Percentiles rank a stretch among this genome's conserved stretches.
Conservation (phyloP, 2,329 filamentous ascomycete genomes). For the Fonsecaea pugnacius region DNA sequence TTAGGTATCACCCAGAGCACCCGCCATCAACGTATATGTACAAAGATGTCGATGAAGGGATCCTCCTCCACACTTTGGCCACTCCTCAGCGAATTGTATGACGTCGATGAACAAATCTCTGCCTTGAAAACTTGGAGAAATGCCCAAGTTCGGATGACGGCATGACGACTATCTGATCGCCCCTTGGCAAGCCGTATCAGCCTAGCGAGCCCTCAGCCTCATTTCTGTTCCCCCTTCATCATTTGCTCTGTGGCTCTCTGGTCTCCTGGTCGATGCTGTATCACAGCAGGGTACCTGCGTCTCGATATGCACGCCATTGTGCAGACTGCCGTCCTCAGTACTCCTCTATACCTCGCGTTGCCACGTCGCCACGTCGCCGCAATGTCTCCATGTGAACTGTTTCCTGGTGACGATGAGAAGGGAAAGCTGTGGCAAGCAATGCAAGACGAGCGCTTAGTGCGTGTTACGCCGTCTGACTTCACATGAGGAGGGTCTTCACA, state of each 20-base stretch:
- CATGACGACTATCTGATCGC: slow-evolving; percentile 10
- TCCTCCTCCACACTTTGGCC: slow-evolving; percentile 1
- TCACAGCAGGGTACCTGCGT: slow-evolving; percentile 7
- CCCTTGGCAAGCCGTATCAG: neutral
- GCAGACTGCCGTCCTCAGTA: neutral
- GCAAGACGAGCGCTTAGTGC: neutral
- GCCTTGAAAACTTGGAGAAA: slow-evolving; percentile 2
- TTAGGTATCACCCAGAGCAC: neutral
- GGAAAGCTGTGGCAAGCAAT: neutral
- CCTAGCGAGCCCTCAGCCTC: neutral
- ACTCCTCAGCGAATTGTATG: neutral
- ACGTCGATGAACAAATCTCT: slow-evolving; percentile 9
- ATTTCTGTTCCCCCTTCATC: neutral
- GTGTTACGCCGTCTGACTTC: neutral
- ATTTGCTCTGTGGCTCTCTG: too few relatives aligned
- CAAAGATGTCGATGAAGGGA: neutral
- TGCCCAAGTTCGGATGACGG: neutral
- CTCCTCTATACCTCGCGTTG: slow-evolving; percentile 1
- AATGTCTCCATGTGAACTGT: neutral
- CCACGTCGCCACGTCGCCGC: too few relatives aligned
- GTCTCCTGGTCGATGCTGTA: slow-evolving; percentile 13
- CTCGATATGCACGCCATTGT: neutral
- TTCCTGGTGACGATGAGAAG: neutral
- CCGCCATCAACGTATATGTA: neutral
- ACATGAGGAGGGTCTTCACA: neutral